These are phyloP conservation scores for Jackrogersella multiformis DNA, from an alignment of 495 filamentous ascomycete genomes.

Conservation along the genomic window DNA sequence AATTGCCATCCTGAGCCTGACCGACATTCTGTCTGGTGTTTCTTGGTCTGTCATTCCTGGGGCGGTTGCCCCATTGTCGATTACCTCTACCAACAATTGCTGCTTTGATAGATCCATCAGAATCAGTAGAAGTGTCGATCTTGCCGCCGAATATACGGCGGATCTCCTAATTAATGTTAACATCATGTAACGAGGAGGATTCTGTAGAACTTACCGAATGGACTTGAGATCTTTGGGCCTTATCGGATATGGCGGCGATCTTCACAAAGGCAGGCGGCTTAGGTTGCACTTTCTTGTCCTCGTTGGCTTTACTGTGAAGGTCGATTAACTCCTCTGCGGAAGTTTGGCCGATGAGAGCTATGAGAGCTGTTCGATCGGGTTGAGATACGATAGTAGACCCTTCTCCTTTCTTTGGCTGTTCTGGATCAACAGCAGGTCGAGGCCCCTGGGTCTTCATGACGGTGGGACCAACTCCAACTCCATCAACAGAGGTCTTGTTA, in stretches of 20 bases:
- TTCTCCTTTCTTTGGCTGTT: conserved; percentile 16
- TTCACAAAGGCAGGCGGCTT: conserved; percentile 37
- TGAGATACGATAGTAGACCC: conserved; percentile 26
- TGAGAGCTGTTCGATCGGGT: conserved; percentile 37
- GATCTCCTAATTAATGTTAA: conserved; percentile 49
- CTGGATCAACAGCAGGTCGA: background rate
- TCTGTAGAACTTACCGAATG: conserved; percentile 47
- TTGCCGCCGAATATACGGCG: conserved; percentile 56
- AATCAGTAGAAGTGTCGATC: conserved; percentile 45
- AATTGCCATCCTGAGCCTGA: conserved; percentile 67
- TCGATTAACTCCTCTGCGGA: conserved; percentile 47
- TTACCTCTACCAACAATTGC: conserved; percentile 40
- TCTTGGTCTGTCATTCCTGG: conserved; percentile 45
- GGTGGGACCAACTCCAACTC: background rate
- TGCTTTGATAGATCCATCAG: conserved; percentile 49
- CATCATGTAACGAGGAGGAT: background rate
- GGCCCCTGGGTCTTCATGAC: background rate
- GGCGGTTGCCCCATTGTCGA: conserved; percentile 52
- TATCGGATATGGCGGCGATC: conserved; percentile 53
- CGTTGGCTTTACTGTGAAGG: conserved; percentile 43
- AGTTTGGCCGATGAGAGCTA: conserved; percentile 45
- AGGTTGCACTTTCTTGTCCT: conserved; percentile 25
- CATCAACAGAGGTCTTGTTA: background rate
- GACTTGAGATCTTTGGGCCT: conserved; percentile 48
- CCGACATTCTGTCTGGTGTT: conserved; percentile 30